A percentile compares a stretch with the other conserved stretches of the same genome.
phyloP scores from a whole-genome alignment of 2,329 filamentous ascomycete species.

The Blastomyces gilchristii region DNA sequence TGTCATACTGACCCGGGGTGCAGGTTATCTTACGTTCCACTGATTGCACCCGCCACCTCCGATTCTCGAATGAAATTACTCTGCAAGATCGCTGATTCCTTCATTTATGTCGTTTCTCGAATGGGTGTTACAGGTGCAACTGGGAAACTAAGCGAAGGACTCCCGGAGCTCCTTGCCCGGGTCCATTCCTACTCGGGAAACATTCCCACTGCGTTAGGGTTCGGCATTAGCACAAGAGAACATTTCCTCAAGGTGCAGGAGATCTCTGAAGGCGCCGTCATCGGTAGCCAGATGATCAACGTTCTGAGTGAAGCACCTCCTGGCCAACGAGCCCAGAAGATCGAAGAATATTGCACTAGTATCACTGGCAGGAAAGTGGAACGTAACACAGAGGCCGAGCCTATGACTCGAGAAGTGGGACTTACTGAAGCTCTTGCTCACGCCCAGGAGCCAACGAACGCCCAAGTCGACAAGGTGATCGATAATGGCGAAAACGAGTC shows the following conservation, averaged over 20 bases:
- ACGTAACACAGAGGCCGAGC: constrained; percentile 34
- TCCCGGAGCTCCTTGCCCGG: constrained; percentile 69
- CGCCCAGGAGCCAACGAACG: constrained; percentile 46
- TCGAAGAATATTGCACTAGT: constrained; percentile 77
- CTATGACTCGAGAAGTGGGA: constrained; percentile 54
- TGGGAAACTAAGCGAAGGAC: constrained; percentile 66
- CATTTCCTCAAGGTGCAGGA: constrained; percentile 80
- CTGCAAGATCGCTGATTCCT: constrained; percentile 93
- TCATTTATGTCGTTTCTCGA: constrained; percentile 95
- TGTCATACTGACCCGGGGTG: neutral
- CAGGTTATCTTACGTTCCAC: constrained; percentile 86
- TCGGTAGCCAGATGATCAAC: constrained; percentile 89
- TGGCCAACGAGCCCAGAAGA: constrained; percentile 58
- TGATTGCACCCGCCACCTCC: constrained; percentile 89
- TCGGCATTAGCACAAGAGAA: constrained; percentile 89
- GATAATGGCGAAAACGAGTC: constrained; percentile 45
- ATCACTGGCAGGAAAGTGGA: constrained; percentile 50
- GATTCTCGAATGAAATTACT: constrained; percentile 89
- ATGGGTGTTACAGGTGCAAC: constrained; percentile 94
- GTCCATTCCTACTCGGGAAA: constrained; percentile 90
- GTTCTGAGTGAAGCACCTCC: constrained; percentile 59
- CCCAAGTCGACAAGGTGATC: constrained; percentile 33
- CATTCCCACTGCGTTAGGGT: constrained; percentile 83
- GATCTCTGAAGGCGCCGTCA: constrained; percentile 87
- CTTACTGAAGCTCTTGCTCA: constrained; percentile 58